Conservation (phyloP, 768 basidiomycete genomes). For the Mycena chlorophos region DNA sequence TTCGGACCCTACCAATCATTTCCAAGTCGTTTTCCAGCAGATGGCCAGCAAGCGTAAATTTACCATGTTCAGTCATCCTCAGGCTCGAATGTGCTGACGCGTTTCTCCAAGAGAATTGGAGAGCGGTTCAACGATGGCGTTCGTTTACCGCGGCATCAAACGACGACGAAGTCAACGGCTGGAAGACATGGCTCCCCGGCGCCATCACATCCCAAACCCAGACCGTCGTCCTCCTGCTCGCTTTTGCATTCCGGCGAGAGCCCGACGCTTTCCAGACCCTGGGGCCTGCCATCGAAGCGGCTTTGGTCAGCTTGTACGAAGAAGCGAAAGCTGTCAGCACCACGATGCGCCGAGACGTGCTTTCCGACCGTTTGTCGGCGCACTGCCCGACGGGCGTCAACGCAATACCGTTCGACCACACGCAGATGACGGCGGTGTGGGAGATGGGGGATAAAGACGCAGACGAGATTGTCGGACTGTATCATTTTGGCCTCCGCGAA, state of each 20-base stretch:
- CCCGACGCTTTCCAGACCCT: background rate
- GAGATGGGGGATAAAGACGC: background rate
- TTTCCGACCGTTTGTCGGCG: background rate
- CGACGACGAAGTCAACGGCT: background rate
- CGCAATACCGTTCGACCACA: background rate
- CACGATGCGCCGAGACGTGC: background rate
- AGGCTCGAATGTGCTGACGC: background rate
- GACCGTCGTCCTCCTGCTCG: background rate
- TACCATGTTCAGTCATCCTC: background rate
- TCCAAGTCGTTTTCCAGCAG: background rate
- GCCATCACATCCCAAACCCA: background rate
- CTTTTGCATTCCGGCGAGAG: background rate
- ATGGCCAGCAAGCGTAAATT: background rate
- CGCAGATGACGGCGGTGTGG: background rate
- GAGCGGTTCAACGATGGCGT: background rate
- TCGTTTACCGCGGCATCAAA: background rate
- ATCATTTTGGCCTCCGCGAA: background rate
- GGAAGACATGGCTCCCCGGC: background rate
- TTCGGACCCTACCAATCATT: background rate
- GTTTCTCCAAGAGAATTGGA: background rate
- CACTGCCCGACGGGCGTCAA: background rate
- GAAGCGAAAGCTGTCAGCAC: background rate
- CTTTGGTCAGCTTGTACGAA: background rate
- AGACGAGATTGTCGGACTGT: background rate
- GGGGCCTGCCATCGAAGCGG: background rate